Conservation (phyloP, 371 early-diverging fungal genomes). For the Mucor saturninus region DNA sequence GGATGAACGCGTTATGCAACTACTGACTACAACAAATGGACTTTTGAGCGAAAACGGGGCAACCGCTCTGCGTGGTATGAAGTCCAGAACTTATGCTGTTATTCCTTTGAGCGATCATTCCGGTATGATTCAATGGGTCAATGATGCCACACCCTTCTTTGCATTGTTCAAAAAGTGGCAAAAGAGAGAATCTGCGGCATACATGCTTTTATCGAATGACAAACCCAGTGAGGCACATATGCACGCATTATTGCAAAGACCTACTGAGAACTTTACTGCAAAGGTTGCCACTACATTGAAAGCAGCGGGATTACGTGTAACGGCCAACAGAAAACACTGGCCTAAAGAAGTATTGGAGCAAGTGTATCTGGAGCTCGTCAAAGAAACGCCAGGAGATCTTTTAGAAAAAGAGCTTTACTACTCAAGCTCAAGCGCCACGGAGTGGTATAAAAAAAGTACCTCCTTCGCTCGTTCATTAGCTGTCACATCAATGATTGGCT, state of each 20-base stretch:
- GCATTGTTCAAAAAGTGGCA: constrained; percentile 61
- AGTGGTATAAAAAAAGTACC: constrained; percentile 79
- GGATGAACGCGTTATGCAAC: constrained; percentile 91
- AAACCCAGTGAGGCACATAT: constrained; percentile 32
- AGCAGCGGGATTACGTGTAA: constrained; percentile 52
- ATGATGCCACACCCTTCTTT: constrained; percentile 78
- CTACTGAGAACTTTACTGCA: constrained; percentile 51
- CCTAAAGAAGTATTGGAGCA: constrained; percentile 64
- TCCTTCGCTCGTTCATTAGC: constrained; percentile 90
- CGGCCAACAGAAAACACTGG: constrained; percentile 67
- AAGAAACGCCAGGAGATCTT: constrained; percentile 73
- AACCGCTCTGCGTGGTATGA: constrained; percentile 53
- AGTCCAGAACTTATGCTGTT: constrained; percentile 88
- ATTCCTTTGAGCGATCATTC: constrained; percentile 91
- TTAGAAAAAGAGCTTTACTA: constrained; percentile 64
- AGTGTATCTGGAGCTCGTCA: constrained; percentile 62
- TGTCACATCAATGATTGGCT: constrained; percentile 93
- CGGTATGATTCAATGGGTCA: constrained; percentile 99
- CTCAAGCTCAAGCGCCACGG: constrained; percentile 54
- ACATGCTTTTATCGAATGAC: constrained; percentile 34
- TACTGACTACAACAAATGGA: constrained; percentile 73
- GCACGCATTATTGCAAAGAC: constrained; percentile 27
- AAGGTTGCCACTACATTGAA: constrained; percentile 51
- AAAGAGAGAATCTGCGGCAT: constrained; percentile 56
- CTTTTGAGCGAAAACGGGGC: constrained; percentile 62